Evolutionary conservation across 2,329 filamentous ascomycete species (phyloP).

Genomic region (Diaporthe caulivora): DNA sequence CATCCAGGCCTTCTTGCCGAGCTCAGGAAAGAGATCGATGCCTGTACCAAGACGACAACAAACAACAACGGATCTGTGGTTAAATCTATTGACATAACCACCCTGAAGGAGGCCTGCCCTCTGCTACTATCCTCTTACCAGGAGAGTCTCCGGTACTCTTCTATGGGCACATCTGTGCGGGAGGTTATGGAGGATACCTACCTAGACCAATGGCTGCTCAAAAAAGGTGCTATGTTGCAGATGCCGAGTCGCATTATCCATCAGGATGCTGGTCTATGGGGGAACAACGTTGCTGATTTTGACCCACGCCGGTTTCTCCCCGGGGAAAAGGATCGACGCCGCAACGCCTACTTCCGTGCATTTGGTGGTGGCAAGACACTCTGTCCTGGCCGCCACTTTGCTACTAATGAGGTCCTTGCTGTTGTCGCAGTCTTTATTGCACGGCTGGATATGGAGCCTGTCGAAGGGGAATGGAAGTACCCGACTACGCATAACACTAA

Average conservation of each 20-base stretch:
- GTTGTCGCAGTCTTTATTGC: slow-evolving; percentile 45
- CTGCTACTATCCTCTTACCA: slow-evolving; percentile 55
- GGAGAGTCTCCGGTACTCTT: slow-evolving; percentile 55
- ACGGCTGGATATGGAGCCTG: slow-evolving; percentile 45
- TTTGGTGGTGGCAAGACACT: slow-evolving; percentile 47
- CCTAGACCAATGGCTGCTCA: slow-evolving; percentile 44
- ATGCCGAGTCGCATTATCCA: slow-evolving; percentile 47
- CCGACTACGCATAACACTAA: slow-evolving; percentile 46
- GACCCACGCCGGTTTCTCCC: slow-evolving; percentile 44
- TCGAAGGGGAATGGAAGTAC: slow-evolving; percentile 42
- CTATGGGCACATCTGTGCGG: slow-evolving; percentile 51
- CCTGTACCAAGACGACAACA: slow-evolving; percentile 10
- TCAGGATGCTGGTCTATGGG: slow-evolving; percentile 44
- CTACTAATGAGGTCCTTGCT: slow-evolving; percentile 45
- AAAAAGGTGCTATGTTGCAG: slow-evolving; percentile 47
- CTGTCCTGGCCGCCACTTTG: slow-evolving; percentile 47
- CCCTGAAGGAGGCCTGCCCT: slow-evolving; percentile 51
- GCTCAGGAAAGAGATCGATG: slow-evolving; percentile 28
- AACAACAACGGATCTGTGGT: not conserved
- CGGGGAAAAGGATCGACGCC: no score
- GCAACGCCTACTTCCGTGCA: slow-evolving; percentile 44
- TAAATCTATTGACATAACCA: slow-evolving; percentile 46
- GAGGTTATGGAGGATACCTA: slow-evolving; percentile 48
- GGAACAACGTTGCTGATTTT: slow-evolving; percentile 25
- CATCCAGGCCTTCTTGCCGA: slow-evolving; percentile 15